Evolutionary conservation across 2,329 filamentous ascomycete species (phyloP), one percentile per base, ranked within the genome.

Genomic region (Botrytis squamosa): DNA sequence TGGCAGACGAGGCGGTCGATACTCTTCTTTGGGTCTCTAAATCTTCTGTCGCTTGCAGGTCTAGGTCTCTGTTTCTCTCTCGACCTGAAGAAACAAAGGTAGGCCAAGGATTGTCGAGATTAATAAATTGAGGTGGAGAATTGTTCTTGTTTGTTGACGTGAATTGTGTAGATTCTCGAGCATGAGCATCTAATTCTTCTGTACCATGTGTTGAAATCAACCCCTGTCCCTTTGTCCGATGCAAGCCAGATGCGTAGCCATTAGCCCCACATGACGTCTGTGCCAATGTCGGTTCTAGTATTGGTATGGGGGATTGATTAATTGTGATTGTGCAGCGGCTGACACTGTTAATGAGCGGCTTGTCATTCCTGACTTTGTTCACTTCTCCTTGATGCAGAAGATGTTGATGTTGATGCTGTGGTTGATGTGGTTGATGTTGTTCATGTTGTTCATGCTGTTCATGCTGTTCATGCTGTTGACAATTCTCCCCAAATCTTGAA

Each of bases 191-290:
- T 40, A 52, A 57, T 59, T 36, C 70, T 67, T 59, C 49, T 72
- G 46, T 65, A 36, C 63, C 70, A 55, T 46, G 40, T 65, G 62
- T 44, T 46, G 40, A 44, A 46, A 33, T 65, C 22, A 29, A 71
- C 46, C 70, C 70, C 40, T 71, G 70, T 71, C 46, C 20, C 62
- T 72, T 67, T 72, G 63, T 68, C n/a, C 38, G 49, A 65, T 55
- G 36, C 60, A 42, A 49, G 25, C 65, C 46, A 67, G 46, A 67
- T 55, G 33, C 36, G 36, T 67, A 29, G 33, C 29, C 36, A 40
- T 29, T 20, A 38, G 46, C 65, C 46, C 65, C 65, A 67, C 65
- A 67, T 67, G 65, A 67, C 65, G 65, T 67, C 65, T 40, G 46
- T 44, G 62, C 40, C n/a, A 29, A n/a, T 64, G 62, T 64, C 18